These are phyloP conservation scores for Aureobasidium sp. DNA, from an alignment of 2,329 filamentous ascomycete genomes.

Conservation along the genomic window DNA sequence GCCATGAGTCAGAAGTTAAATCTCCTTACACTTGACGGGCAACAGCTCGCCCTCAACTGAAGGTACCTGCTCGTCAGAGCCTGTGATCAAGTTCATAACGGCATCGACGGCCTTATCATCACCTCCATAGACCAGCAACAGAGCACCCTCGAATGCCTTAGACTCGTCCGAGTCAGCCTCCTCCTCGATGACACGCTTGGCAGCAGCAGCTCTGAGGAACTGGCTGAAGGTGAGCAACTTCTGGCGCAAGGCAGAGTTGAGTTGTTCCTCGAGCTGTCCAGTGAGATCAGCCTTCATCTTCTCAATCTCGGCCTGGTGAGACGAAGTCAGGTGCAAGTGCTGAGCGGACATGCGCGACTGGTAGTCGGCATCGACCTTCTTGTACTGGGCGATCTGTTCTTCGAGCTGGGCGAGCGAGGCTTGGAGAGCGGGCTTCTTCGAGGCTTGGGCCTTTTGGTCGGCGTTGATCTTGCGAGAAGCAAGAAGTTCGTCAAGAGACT, in stretches of 20 bases:
- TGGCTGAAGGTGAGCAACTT: slow-evolving; percentile 65
- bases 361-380: slow-evolving; percentile 67
- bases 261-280: slow-evolving; percentile 41
- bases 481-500: slow-evolving; percentile 66
- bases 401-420: slow-evolving; percentile 60
- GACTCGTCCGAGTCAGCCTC: slow-evolving; percentile 62
- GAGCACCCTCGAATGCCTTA: slow-evolving; percentile 69
- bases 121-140: slow-evolving; percentile 70
- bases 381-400: slow-evolving; percentile 65
- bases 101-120: slow-evolving; percentile 65
- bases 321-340: slow-evolving; percentile 45
- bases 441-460: slow-evolving; percentile 68
- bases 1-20: background rate
- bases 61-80: slow-evolving; percentile 55
- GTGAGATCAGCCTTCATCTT: slow-evolving; percentile 46
- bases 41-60: slow-evolving; percentile 58
- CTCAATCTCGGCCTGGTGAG: slow-evolving; percentile 50
- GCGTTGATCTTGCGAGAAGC: slow-evolving; percentile 64
- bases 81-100: slow-evolving; percentile 69
- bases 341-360: slow-evolving; percentile 50
- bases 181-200: slow-evolving; percentile 61
- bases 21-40: slow-evolving; percentile 60
- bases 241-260: slow-evolving; percentile 44
- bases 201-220: slow-evolving; percentile 71
- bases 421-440: slow-evolving; percentile 67